These are phyloP conservation scores for Emergomyces pasteurianus DNA, from an alignment of 2,329 filamentous ascomycete species.

Conservation along the genomic window DNA sequence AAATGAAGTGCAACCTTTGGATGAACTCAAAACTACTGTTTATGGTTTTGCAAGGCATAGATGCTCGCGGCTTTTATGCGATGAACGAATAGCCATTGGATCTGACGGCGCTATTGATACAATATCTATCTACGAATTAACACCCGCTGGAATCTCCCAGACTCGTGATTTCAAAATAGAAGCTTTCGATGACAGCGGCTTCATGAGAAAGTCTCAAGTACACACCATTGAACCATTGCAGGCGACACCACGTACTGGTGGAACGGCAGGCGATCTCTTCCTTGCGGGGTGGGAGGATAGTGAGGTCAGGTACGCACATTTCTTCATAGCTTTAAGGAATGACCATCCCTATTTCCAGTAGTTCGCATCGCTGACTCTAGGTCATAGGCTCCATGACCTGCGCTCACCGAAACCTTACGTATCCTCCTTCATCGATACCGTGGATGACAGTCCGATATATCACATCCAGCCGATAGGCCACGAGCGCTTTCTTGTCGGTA, in stretches of 20 bases:
- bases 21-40: constrained; percentile 20
- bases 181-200: constrained; percentile 20
- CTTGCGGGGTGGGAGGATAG: constrained; percentile 50
- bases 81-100: constrained; percentile 41
- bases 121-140: constrained; percentile 42
- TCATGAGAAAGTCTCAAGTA: constrained; percentile 17
- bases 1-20: constrained; percentile 27
- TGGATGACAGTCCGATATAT: constrained; percentile 48
- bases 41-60: constrained; percentile 27
- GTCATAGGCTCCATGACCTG: constrained; percentile 45
- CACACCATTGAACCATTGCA: constrained; percentile 28
- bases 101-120: constrained; percentile 30
- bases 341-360: background rate
- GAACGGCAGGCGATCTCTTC: constrained; percentile 39
- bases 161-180: constrained; percentile 27
- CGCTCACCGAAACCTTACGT: constrained; percentile 40
- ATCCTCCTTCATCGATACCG: constrained; percentile 41
- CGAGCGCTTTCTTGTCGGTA: constrained; percentile 46
- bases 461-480: constrained; percentile 45
- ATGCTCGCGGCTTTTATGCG: constrained; percentile 42
- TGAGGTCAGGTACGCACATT: constrained; percentile 27
- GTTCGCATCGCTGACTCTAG: background rate
- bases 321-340: background rate
- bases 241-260: constrained; percentile 12
- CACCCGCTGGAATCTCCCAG: constrained; percentile 30